These are phyloP conservation scores for Backusella mclennaniae DNA, from an alignment of 192 early-diverging fungal genomes.

Conservation along the genomic window DNA sequence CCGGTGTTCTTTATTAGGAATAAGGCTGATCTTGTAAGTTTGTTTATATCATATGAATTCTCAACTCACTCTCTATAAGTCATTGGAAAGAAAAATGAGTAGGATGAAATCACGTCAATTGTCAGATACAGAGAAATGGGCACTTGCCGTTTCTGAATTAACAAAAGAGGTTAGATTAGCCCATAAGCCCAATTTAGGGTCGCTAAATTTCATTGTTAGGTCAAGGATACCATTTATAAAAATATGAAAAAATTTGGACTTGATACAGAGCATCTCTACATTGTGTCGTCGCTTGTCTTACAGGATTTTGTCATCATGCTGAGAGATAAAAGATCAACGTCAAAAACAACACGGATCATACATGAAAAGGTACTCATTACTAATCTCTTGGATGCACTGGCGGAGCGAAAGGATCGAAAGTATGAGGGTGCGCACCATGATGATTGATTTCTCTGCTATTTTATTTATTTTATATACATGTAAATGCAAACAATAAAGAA, in stretches of 20 bases:
- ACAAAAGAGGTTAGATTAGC: slow-evolving; percentile 1
- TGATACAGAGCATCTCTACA: slow-evolving; percentile 9
- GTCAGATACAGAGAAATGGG: background rate
- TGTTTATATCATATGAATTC: background rate
- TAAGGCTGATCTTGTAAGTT: slow-evolving; percentile 20
- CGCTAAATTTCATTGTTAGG: background rate
- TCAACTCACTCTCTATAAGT: background rate
- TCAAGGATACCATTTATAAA: slow-evolving; percentile 13
- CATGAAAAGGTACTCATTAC: background rate
- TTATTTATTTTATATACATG: background rate
- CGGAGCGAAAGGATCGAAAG: background rate
- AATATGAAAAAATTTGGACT: slow-evolving; percentile 16
- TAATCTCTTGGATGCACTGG: background rate
- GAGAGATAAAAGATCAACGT: background rate
- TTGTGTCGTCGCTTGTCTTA: slow-evolving; percentile 19
- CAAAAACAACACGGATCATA: background rate
- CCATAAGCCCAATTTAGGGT: too few relatives aligned
- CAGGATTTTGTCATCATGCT: slow-evolving; percentile 23
- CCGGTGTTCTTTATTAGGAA: slow-evolving; percentile 19
- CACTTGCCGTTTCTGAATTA: background rate
- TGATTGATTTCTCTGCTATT: background rate
- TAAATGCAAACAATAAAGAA: background rate
- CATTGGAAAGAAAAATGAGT: slow-evolving; percentile 1
- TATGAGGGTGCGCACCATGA: background rate
- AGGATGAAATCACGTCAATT: background rate